Conservation (phyloP, 257 asterid species). For the Solanum peruvianum region DNA sequence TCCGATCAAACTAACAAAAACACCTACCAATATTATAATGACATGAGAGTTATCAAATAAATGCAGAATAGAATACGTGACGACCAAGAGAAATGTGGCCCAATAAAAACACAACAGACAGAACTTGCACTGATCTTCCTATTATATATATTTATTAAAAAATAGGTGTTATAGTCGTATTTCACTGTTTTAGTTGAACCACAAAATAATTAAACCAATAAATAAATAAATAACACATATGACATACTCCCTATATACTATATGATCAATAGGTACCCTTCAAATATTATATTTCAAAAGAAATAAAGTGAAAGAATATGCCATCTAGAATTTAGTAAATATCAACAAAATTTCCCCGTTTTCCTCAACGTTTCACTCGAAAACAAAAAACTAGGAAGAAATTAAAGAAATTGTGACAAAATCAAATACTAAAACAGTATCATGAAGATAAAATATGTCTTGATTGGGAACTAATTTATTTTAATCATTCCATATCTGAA, state of each 20-base stretch:
- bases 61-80: not conserved
- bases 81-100: not conserved
- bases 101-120: not conserved
- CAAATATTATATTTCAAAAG: not conserved
- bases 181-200: not conserved
- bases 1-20: no score
- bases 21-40: slow-evolving; percentile 9
- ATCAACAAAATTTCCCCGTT: not conserved
- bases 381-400: not conserved
- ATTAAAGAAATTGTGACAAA: not conserved
- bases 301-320: not conserved
- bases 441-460: not conserved
- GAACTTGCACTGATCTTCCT: not conserved
- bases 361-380: not conserved
- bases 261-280: not conserved
- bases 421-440: not conserved
- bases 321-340: not conserved
- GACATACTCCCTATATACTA: not conserved
- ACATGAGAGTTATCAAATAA: not conserved
- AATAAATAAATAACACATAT: not conserved
- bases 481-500: not conserved
- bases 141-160: not conserved
- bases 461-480: not conserved
- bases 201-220: not conserved
- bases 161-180: not conserved